Evolutionary conservation across 495 filamentous ascomycete genomes (phyloP), one percentile per base, ranked within the genome.

Genomic region (Cryomyces minteri): DNA sequence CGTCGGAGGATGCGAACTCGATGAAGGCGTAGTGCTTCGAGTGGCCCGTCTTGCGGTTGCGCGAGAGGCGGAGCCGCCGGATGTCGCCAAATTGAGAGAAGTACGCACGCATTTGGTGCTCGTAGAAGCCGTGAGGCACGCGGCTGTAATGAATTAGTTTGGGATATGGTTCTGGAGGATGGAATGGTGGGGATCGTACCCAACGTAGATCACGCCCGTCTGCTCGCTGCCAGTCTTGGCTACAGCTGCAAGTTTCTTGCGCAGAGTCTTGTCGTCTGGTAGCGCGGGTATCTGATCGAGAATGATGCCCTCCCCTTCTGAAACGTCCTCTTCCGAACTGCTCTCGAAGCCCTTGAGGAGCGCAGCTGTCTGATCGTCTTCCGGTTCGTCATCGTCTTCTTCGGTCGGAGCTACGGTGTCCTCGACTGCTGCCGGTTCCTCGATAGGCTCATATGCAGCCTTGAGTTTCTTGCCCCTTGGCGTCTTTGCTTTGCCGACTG

Each of bases 51-150:
- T 79, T 78, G 53, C 75, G 78, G 70, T 93, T 95, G 48, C 92
- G 83, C 4, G 86, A 90, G 33, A 98, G 74, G 50, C 88, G 78
- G 31, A 98, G 73, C 43, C 73, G 74, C 42, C 67, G 74, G 53
- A 98, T 84, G 3, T 74, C 67, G 58, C 90, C 92, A 57, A 98
- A 98, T 62, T 96, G 90, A n/a, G 76, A 71, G 58, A 96, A 95
- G 69, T 96, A 98, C 40, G 73, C 69, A 43, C 76, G 76, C 82
- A 98, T 94, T 63, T 96, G 80, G 57, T 84, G 74, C 65, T 96
- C 92, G 69, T 86, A 95, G 72, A 98, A 96, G 62, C 92, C 90
- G 59, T 74, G 88, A 18, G 88, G 88, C 42, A 94, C 81, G 43
- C 83, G 82, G 34, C 83, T 64, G 46, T 25, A 33, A 8, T 5